These are phyloP conservation scores for Phytophthora multivora DNA, from an alignment of 352 stramenopile genomes.

Conservation along the genomic window DNA sequence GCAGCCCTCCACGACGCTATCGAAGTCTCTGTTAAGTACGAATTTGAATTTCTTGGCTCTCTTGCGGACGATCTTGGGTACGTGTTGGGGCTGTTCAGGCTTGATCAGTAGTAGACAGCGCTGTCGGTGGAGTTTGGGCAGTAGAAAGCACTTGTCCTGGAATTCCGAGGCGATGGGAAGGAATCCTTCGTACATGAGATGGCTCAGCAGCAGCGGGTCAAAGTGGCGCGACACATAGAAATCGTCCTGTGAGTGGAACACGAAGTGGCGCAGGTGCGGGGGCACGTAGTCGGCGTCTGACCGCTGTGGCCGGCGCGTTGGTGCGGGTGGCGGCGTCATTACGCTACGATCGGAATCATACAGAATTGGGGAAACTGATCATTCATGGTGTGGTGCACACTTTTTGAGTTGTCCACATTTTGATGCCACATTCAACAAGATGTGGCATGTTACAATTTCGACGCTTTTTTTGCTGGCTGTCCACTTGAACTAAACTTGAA, in stretches of 20 bases:
- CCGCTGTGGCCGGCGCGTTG: constrained; percentile 26
- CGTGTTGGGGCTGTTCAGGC: constrained; percentile 56
- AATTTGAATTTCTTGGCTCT: constrained; percentile 88
- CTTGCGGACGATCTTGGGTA: constrained; percentile 92
- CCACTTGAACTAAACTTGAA: background rate
- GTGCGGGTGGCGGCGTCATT: constrained; percentile 17
- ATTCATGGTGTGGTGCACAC: constrained; percentile 4
- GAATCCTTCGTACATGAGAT: constrained; percentile 95
- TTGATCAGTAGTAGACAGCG: constrained; percentile 84
- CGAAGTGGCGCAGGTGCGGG: constrained; percentile 77
- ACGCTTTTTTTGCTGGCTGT: background rate
- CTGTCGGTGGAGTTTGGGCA: constrained; percentile 91
- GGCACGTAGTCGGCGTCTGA: constrained; percentile 87
- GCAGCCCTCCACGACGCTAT: constrained; percentile 89
- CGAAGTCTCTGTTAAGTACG: constrained; percentile 90
- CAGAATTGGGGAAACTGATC: background rate
- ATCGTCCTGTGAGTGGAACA: constrained; percentile 93
- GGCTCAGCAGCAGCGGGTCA: constrained; percentile 84
- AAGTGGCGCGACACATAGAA: constrained; percentile 93
- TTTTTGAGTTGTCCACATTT: background rate
- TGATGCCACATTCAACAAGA: too few species aligned
- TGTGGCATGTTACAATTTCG: too few species aligned
- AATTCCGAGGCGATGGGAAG: constrained; percentile 92
- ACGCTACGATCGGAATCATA: background rate
- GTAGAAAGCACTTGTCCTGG: constrained; percentile 64